These are phyloP conservation scores for Melampsora abietis-canadensis DNA, from an alignment of 1,284 basidiomycete genomes.

Conservation along the genomic window DNA sequence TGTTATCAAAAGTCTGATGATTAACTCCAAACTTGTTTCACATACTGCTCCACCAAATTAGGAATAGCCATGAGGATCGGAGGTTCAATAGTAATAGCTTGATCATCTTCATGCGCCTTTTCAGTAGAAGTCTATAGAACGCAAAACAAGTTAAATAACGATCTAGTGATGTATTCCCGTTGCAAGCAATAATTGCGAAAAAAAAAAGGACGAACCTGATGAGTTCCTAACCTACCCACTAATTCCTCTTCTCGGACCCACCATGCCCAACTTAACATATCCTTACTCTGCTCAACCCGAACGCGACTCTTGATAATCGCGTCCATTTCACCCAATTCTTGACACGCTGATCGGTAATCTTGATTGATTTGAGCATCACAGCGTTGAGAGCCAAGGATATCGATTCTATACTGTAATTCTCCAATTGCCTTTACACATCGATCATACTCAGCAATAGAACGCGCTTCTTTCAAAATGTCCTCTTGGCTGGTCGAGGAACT, in stretches of 20 bases:
- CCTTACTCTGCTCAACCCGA: not conserved
- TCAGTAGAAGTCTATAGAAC: not conserved
- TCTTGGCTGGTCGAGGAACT: not conserved
- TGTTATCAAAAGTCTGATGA: too few relatives aligned
- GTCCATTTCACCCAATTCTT: not conserved
- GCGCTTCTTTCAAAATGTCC: slow-evolving; percentile 7
- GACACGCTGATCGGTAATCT: not conserved
- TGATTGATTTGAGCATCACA: not conserved
- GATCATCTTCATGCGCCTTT: not conserved
- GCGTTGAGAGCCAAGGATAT: not conserved
- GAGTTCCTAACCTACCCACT: not conserved
- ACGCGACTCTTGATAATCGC: not conserved
- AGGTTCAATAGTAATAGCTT: not conserved
- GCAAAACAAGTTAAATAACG: not conserved
- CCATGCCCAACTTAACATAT: slow-evolving; percentile 3
- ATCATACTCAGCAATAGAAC: slow-evolving; percentile 27
- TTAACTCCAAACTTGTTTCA: not conserved
- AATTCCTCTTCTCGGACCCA: not conserved
- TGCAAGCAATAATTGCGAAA: not conserved
- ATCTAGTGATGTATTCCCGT: not conserved
- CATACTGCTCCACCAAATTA: not conserved
- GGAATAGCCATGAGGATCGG: not conserved
- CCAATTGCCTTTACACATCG: slow-evolving; percentile 17
- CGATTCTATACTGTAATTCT: slow-evolving; percentile 22
- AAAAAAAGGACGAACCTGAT: not conserved